Conservation (phyloP, 2,329 filamentous ascomycete species). For the Helotiales sp. region DNA sequence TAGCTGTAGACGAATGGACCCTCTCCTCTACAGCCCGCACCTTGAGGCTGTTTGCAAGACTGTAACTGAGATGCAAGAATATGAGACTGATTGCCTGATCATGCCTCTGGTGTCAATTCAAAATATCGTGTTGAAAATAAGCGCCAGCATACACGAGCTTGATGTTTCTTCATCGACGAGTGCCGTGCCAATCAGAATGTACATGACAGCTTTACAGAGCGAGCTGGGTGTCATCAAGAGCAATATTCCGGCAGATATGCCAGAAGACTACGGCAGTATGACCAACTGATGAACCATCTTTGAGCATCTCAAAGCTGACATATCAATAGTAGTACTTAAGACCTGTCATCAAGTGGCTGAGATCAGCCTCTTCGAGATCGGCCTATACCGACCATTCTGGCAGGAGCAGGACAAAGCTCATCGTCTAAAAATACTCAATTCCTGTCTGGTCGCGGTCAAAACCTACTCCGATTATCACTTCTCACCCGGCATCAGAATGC, state of each 20-base stretch:
- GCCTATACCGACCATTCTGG: background rate
- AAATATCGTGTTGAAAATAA: constrained; percentile 19
- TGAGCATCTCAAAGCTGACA: background rate
- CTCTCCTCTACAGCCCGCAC: constrained; percentile 6
- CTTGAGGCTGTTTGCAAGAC: constrained; percentile 12
- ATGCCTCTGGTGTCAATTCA: constrained; percentile 25
- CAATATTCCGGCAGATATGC: background rate
- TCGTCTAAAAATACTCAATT: constrained; percentile 9
- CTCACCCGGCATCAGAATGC: background rate
- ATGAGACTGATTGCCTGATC: constrained; percentile 28
- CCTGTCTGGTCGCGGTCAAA: constrained; percentile 12
- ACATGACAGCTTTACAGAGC: constrained; percentile 4
- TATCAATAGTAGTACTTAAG: background rate
- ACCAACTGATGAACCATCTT: background rate
- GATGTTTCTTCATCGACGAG: background rate
- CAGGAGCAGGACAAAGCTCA: constrained; percentile 7
- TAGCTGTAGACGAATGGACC: constrained; percentile 7
- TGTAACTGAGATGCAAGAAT: constrained; percentile 18
- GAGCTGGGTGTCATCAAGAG: constrained; percentile 10
- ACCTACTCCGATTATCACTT: constrained; percentile 6
- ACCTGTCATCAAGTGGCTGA: constrained; percentile 11
- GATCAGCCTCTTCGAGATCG: constrained; percentile 13
- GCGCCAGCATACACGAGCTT: constrained; percentile 9
- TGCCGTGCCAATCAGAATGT: constrained; percentile 6
- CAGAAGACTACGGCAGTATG: background rate